These are phyloP conservation scores for Moesziomyces sp. DNA, from an alignment of 1,284 basidiomycete genomes.

Conservation along the genomic window DNA sequence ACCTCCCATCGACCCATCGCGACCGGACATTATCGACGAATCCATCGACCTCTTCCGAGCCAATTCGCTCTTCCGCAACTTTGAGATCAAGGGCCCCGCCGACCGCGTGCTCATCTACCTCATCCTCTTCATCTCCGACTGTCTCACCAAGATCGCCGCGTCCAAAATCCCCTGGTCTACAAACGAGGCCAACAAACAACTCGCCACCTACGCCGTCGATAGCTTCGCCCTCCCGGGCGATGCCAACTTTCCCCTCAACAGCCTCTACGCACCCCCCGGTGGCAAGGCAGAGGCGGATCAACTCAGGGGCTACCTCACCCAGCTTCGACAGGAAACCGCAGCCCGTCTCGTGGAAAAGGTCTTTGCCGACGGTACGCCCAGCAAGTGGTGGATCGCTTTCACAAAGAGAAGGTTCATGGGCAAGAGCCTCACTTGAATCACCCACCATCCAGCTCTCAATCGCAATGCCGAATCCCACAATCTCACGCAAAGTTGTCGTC, in stretches of 20 bases:
- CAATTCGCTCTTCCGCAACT: slow-evolving; percentile 99
- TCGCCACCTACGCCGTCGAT: slow-evolving; percentile 89
- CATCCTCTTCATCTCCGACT: slow-evolving; percentile 98
- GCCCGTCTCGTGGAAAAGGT: slow-evolving; percentile 85
- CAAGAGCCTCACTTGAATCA: slow-evolving; percentile 55
- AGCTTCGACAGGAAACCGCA: slow-evolving; percentile 91
- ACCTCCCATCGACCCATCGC: slow-evolving; percentile 76
- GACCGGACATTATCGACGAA: slow-evolving; percentile 94
- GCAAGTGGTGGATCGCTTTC: slow-evolving; percentile 99
- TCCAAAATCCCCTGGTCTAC: slow-evolving; percentile 58
- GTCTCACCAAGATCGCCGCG: slow-evolving; percentile 74
- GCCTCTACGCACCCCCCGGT: slow-evolving; percentile 85
- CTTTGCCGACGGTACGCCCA: slow-evolving; percentile 87
- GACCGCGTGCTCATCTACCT: slow-evolving; percentile 96
- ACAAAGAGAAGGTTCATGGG: slow-evolving; percentile 70
- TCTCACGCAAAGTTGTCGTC: no score
- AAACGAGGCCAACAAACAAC: slow-evolving; percentile 85
- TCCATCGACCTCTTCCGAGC: slow-evolving; percentile 96
- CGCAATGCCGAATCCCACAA: neutral
- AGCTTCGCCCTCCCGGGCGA: slow-evolving; percentile 94
- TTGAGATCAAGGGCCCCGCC: slow-evolving; percentile 97
- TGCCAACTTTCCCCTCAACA: slow-evolving; percentile 91
- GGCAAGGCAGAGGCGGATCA: slow-evolving; percentile 87
- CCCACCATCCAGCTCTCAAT: no score
- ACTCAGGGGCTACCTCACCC: slow-evolving; percentile 88